These are phyloP conservation scores for Colletotrichum agaves DNA, from an alignment of 2,329 filamentous ascomycete genomes.

Conservation along the genomic window DNA sequence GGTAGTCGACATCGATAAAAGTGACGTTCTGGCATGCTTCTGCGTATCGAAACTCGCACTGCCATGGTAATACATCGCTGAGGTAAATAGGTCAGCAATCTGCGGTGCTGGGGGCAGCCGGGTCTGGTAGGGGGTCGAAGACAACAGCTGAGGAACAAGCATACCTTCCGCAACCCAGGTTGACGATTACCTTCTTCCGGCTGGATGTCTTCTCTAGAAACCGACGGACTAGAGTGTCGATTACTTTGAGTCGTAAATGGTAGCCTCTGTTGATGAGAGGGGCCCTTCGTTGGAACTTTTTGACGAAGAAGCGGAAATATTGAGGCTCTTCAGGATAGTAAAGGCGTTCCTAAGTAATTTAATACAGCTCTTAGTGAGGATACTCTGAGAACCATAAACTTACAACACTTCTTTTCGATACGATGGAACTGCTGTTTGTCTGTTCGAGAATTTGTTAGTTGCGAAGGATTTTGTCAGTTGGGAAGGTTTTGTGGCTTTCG, in stretches of 20 bases:
- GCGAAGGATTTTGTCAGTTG: too few species aligned
- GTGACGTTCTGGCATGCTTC: constrained; percentile 65
- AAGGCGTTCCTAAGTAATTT: constrained; percentile 58
- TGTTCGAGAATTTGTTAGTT: constrained; percentile 44
- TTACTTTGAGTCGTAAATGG: constrained; percentile 84
- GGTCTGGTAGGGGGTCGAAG: not conserved
- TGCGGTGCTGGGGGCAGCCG: constrained; percentile 22
- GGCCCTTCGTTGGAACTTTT: constrained; percentile 83
- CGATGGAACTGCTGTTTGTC: constrained; percentile 93
- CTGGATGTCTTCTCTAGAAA: constrained; percentile 70
- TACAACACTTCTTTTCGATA: constrained; percentile 94
- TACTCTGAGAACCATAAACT: not conserved
- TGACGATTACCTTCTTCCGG: constrained; percentile 79
- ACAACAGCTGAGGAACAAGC: constrained; percentile 47
- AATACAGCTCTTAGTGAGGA: not conserved
- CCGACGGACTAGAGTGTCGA: constrained; percentile 78
- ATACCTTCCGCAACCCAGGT: constrained; percentile 91
- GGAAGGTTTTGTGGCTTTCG: not conserved
- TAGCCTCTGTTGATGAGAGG: constrained; percentile 92
- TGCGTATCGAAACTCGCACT: constrained; percentile 76
- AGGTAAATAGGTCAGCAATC: not conserved
- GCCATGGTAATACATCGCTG: constrained; percentile 87
- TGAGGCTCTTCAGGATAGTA: constrained; percentile 83
- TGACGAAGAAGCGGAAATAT: constrained; percentile 89
- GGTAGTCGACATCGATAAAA: constrained; percentile 90